Conservation (phyloP, 352 stramenopile species). For the Globisporangium megalacanthum region DNA sequence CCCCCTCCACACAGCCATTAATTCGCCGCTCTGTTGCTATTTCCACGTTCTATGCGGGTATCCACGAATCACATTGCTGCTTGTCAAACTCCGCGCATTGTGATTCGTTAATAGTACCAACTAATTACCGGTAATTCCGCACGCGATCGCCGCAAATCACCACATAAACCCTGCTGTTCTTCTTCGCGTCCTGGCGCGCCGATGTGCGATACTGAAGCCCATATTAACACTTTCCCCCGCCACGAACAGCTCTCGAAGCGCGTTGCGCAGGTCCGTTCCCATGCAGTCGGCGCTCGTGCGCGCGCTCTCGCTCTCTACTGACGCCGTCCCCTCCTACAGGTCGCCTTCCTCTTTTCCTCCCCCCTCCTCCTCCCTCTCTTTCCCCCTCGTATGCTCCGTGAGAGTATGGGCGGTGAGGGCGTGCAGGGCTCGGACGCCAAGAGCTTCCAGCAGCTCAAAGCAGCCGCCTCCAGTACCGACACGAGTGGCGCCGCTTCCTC, state of each 20-base stretch:
- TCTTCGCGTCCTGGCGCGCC: background rate
- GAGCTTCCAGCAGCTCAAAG: background rate
- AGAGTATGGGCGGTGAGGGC: constrained; percentile 1
- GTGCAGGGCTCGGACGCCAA: constrained; percentile 2
- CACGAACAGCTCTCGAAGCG: background rate
- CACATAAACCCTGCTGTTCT: background rate
- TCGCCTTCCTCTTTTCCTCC: background rate
- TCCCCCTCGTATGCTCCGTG: background rate
- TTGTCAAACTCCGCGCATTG: background rate
- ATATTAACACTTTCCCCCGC: constrained; percentile 3
- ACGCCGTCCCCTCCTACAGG: background rate
- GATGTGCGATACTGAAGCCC: constrained; percentile 1
- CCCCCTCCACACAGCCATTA: background rate
- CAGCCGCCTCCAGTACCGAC: too few relatives aligned
- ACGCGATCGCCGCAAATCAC: background rate
- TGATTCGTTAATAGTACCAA: background rate
- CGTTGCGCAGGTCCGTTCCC: background rate
- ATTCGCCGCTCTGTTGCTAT: background rate
- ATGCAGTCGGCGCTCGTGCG: background rate
- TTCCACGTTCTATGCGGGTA: background rate
- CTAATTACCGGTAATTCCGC: background rate
- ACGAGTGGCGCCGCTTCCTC: too few relatives aligned
- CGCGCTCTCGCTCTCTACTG: background rate
- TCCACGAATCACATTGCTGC: background rate
- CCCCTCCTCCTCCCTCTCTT: background rate